These are phyloP conservation scores for Paramyrothecium sp. DNA, from an alignment of 2,329 filamentous ascomycete genomes.

Conservation along the genomic window DNA sequence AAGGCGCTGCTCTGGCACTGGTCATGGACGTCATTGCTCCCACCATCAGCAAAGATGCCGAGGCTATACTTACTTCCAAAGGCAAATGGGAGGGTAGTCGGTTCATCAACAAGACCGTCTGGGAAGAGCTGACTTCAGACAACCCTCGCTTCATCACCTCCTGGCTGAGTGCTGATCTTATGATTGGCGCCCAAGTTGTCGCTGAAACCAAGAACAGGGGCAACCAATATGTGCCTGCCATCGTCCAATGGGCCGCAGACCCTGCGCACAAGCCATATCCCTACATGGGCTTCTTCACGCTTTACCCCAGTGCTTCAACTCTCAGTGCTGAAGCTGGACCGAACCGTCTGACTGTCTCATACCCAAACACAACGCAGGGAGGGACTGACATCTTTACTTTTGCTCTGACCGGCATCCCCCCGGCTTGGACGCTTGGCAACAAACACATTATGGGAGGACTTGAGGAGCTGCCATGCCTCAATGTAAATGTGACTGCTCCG, in stretches of 20 bases:
- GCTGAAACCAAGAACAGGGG: conserved; percentile 34
- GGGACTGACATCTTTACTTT: conserved; percentile 38
- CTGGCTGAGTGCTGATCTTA: conserved; percentile 39
- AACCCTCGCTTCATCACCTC: conserved; percentile 30
- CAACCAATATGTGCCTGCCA: conserved; percentile 41
- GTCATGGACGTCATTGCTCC: conserved; percentile 28
- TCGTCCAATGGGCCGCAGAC: conserved; percentile 44
- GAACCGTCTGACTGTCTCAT: conserved; percentile 29
- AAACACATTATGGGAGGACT: conserved; percentile 27
- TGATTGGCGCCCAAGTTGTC: conserved; percentile 38
- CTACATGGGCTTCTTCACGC: conserved; percentile 35
- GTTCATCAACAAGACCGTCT: conserved; percentile 31
- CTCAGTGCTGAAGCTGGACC: conserved; percentile 35
- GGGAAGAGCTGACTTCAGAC: conserved; percentile 29
- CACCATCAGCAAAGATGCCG: conserved; percentile 24
- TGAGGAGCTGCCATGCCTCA: conserved; percentile 35
- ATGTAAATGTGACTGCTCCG: conserved; percentile 33
- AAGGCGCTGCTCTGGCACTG: conserved; percentile 37
- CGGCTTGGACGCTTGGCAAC: conserved; percentile 32
- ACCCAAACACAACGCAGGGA: conserved; percentile 37
- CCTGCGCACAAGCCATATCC: conserved; percentile 34
- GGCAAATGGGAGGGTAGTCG: conserved; percentile 30
- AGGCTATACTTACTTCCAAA: conserved; percentile 25
- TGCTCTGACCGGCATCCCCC: conserved; percentile 34
- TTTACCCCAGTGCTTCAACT: conserved; percentile 41